Percentiles rank a stretch among this genome's conserved stretches.
Evolutionary conservation across 768 basidiomycete species (phyloP).

Genomic region (Pisolithus albus): DNA sequence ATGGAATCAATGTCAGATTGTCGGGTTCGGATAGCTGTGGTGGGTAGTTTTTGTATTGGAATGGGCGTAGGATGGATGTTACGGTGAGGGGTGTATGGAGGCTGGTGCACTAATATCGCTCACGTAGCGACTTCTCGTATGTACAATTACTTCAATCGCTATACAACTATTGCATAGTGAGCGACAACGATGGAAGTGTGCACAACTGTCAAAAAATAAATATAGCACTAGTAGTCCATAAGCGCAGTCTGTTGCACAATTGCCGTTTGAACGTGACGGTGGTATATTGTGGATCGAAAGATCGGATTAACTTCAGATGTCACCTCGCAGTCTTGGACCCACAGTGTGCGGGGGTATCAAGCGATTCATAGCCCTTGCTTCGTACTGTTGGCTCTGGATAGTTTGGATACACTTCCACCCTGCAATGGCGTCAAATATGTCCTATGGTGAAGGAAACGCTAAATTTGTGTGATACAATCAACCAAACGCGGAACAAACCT

Average conservation of each 20-base stretch:
- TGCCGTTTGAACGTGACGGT: too few species aligned
- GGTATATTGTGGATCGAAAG: conserved; percentile 34
- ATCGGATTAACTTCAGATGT: conserved; percentile 1
- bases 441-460: conserved; percentile 11
- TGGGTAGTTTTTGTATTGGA: conserved; percentile 40
- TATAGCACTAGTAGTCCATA: too few species aligned
- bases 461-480: neutral
- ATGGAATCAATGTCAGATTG: conserved; percentile 20
- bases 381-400: conserved; percentile 12
- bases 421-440: conserved; percentile 22
- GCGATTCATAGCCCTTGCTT: neutral
- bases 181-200: conserved; percentile 22
- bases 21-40: conserved; percentile 28
- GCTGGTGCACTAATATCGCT: too few species aligned
- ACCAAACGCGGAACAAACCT: conserved; percentile 9
- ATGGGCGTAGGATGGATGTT: conserved; percentile 37
- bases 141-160: too few species aligned
- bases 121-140: too few species aligned
- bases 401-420: conserved; percentile 19
- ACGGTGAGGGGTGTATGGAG: conserved; percentile 11
- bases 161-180: too few species aligned
- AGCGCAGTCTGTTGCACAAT: conserved; percentile 10
- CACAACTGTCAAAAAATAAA: too few species aligned
- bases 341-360: conserved; percentile 11
- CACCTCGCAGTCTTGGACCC: conserved; percentile 22